These are phyloP conservation scores for Candida ortonii DNA, from an alignment of 805 yeast species.

Conservation along the genomic window DNA sequence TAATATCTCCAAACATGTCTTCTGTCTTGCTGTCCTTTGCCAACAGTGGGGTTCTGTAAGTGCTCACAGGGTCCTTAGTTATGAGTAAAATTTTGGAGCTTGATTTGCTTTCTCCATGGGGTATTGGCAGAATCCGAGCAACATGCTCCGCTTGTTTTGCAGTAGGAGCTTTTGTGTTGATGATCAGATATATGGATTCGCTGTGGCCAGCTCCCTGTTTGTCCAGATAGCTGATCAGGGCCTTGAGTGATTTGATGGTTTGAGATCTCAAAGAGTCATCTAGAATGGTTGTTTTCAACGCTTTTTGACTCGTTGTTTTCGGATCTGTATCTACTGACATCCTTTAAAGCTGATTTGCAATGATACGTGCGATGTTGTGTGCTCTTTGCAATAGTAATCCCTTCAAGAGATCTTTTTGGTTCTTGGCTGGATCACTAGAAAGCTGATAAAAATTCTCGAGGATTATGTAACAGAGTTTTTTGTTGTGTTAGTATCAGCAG, in stretches of 20 bases:
- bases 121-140: conserved; percentile 60
- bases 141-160: conserved; percentile 44
- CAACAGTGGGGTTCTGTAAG: conserved; percentile 49
- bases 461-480: too few species aligned
- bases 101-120: conserved; percentile 47
- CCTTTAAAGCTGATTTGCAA: too few species aligned
- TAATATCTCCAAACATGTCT: conserved; percentile 58
- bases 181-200: conserved; percentile 39
- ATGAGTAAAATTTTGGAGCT: conserved; percentile 55
- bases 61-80: conserved; percentile 70
- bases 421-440: too few species aligned
- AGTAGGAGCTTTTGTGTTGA: conserved; percentile 47
- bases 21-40: conserved; percentile 53
- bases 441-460: too few species aligned
- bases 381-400: too few species aligned
- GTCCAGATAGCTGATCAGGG: conserved; percentile 32
- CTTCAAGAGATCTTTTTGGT: too few species aligned
- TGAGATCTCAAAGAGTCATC: conserved; percentile 14
- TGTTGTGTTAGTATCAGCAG: too few species aligned
- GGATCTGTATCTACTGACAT: too few species aligned
- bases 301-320: too few species aligned
- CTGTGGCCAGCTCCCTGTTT: conserved; percentile 24
- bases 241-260: conserved; percentile 27
- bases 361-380: too few species aligned
- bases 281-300: conserved; percentile 14